Base-by-base conservation (phyloP, 768 basidiomycete genomes). In the Suillus cothurnatus region DNA sequence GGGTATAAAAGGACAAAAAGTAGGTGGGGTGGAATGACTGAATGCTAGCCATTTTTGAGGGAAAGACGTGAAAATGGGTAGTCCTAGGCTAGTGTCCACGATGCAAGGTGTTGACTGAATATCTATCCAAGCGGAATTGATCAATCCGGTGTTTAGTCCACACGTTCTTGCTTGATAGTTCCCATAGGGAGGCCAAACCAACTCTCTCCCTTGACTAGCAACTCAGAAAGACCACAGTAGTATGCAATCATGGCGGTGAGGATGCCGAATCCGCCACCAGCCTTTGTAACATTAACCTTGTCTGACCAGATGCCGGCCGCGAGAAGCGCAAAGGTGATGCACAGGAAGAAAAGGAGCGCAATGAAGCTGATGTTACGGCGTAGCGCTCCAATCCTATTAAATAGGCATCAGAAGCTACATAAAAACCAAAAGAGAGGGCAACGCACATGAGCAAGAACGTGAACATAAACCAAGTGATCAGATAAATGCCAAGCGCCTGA, bases 391-490 rank as follows among this genome's bases (percentile, higher is more conserved):
- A 88, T 59, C 45, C 84, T 85, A 59, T n/a, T 6, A 32, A 19
- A 15, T 4, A 45, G 5, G n/a, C 26, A 34, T 74, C 9, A 72
- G 47, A 39, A 1, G 36, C 3, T 4, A 15, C 2, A n/a, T n/a
- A 14, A 2, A 9, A 28, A 8, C 4, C 5, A 49, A 5, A 8
- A 67, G 6, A 43, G 23, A 57, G 15, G 15, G 4, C 7, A 4
- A 81, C 87, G 70, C 62, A 93, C 92, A 88, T 66, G 68, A 93
- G 80, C 71, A 92, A 75, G 76, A 86, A 82, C 0, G 93, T 92
- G 38, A 94, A 78, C 66, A 92, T 76, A 70, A 85, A 85, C 93
- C 93, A 95, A 21, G 86, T 80, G 55, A 86, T 80, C 31, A 94
- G 81, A 78, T 85, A 94, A 64, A 94, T 89, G 3, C 89, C 92